These are phyloP conservation scores for Penicillium sp. DNA, from an alignment of 2,329 filamentous ascomycete genomes.

Conservation along the genomic window DNA sequence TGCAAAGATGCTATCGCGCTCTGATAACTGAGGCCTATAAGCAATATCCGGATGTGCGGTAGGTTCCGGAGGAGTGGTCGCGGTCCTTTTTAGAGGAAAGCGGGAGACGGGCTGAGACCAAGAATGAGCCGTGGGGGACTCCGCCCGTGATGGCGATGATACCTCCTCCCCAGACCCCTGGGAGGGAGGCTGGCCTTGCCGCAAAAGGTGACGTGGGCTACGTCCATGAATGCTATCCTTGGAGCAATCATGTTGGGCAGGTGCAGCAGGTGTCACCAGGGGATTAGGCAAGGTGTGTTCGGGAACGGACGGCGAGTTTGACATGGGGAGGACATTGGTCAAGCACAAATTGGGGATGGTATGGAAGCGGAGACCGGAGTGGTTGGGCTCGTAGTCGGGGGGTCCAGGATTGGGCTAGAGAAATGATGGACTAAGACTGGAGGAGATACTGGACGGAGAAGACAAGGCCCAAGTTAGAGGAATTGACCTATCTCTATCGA, in stretches of 20 bases:
- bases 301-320: conserved; percentile 46
- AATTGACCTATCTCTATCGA: conserved; percentile 11
- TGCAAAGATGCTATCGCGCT: conserved; percentile 64
- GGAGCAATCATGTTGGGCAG: conserved; percentile 42
- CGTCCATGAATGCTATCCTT: conserved; percentile 23
- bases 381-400: conserved; percentile 9
- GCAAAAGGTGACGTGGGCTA: conserved; percentile 38
- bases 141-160: conserved; percentile 34
- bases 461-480: conserved; percentile 7
- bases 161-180: conserved; percentile 32
- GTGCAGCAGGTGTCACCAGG: conserved; percentile 48
- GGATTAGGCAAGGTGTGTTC: conserved; percentile 42
- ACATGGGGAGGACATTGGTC: conserved; percentile 55
- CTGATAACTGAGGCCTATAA: conserved; percentile 55
- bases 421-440: neutral
- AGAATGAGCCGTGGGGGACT: conserved; percentile 39
- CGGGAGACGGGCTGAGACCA: conserved; percentile 32
- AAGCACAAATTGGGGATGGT: conserved; percentile 30
- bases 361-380: conserved; percentile 16
- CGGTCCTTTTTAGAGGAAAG: conserved; percentile 38
- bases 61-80: conserved; percentile 33
- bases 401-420: neutral
- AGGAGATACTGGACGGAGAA: neutral
- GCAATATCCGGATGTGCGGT: conserved; percentile 26
- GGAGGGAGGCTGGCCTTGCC: conserved; percentile 31